Conservation (phyloP, 2,329 filamentous ascomycete species). For the Pleomassaria siparia region DNA sequence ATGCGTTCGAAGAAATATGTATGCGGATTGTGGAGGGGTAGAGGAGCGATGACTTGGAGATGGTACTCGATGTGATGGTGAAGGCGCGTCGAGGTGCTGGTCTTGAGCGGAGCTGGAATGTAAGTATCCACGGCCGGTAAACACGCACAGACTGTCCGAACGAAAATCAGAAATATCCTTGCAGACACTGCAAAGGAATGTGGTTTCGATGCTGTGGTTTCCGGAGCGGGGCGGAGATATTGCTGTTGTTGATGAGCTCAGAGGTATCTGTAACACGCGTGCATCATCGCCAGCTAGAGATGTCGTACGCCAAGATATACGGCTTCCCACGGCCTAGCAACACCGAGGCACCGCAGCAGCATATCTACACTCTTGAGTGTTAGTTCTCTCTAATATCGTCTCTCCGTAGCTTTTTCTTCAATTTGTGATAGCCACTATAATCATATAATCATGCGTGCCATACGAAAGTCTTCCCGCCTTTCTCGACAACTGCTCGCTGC, state of each 20-base stretch:
- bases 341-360: conserved; percentile 11
- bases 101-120: not conserved
- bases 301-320: conserved; percentile 11
- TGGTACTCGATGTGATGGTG: not conserved
- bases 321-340: conserved; percentile 9
- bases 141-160: not conserved
- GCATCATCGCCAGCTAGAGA: not conserved
- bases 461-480: conserved; percentile 34
- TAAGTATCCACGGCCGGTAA: not conserved
- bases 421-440: conserved; percentile 3
- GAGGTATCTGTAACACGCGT: not conserved
- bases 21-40: not conserved
- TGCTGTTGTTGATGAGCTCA: not conserved
- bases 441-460: conserved; percentile 38
- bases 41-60: not conserved
- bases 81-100: not conserved
- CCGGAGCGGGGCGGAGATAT: not conserved
- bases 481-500: conserved; percentile 37
- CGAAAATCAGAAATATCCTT: not conserved
- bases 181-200: not conserved
- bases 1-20: not conserved
- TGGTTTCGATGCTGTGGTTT: not conserved
- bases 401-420: conserved; percentile 3
- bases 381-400: conserved; percentile 7
- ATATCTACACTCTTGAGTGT: conserved; percentile 8